A percentile compares a stretch with the other conserved stretches of the same genome.
Conservation (phyloP, 306 rosid species). For the Erythrophleum fordii region DNA sequence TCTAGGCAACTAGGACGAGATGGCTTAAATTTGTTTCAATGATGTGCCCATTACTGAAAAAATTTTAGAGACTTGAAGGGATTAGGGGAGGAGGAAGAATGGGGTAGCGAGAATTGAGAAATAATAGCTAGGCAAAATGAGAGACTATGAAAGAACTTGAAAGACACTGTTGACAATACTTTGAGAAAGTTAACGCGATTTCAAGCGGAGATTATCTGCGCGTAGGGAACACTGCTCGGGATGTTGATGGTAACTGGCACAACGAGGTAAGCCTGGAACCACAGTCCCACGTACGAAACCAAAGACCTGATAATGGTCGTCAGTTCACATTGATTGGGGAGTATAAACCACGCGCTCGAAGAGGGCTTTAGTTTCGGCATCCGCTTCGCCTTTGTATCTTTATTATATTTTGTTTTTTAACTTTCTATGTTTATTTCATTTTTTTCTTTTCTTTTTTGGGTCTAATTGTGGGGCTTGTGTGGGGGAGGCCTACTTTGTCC, state of each 20-base stretch:
- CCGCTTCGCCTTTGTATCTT: slow-evolving; percentile 4
- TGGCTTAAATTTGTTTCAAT: background rate
- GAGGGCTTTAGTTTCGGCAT: background rate
- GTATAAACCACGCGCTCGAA: slow-evolving; percentile 44
- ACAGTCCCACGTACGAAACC: slow-evolving; percentile 52
- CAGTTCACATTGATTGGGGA: slow-evolving; percentile 51
- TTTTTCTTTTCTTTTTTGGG: slow-evolving; percentile 42
- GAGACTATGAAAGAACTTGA: slow-evolving; percentile 10
- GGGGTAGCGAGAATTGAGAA: slow-evolving; percentile 17
- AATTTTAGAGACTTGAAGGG: background rate
- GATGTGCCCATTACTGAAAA: slow-evolving; percentile 29
- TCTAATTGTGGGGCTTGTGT: slow-evolving; percentile 54
- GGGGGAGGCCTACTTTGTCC: slow-evolving; percentile 53
- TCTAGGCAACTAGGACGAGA: background rate
- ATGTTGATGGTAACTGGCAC: slow-evolving; percentile 39
- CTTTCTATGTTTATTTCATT: background rate
- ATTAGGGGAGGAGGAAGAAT: background rate
- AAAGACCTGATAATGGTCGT: slow-evolving; percentile 35
- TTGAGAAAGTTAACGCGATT: slow-evolving; percentile 31
- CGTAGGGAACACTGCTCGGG: slow-evolving; percentile 38
- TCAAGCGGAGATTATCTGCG: slow-evolving; percentile 39
- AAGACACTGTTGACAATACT: slow-evolving; percentile 20
- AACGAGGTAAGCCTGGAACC: slow-evolving; percentile 28
- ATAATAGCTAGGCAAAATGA: slow-evolving; percentile 15
- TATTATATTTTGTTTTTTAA: background rate